These are phyloP conservation scores for Xylaria bambusicola DNA, from an alignment of 495 filamentous ascomycete species.

Conservation along the genomic window DNA sequence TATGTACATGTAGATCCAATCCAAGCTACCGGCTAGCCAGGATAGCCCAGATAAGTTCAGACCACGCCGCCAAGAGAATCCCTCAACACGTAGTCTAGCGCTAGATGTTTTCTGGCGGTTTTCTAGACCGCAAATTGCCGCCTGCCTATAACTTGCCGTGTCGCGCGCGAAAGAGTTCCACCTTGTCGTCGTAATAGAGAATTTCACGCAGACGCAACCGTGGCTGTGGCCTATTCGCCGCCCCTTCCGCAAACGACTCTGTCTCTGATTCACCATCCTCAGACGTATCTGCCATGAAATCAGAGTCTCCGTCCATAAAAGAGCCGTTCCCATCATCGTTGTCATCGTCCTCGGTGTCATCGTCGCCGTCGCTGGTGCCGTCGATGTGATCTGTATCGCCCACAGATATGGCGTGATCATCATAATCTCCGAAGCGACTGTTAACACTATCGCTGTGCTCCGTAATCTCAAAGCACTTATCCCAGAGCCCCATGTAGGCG, in stretches of 20 bases:
- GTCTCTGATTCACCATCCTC: slow-evolving; percentile 62
- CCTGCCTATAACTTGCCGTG: slow-evolving; percentile 64
- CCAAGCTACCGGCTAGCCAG: slow-evolving; percentile 4
- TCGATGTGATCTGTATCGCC: slow-evolving; percentile 49
- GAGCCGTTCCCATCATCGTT: slow-evolving; percentile 37
- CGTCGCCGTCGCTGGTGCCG: slow-evolving; percentile 47
- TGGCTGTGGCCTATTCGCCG: slow-evolving; percentile 47
- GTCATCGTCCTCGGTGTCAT: slow-evolving; percentile 51
- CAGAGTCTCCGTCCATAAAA: slow-evolving; percentile 24
- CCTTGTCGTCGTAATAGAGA: slow-evolving; percentile 86
- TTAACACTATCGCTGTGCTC: slow-evolving; percentile 53
- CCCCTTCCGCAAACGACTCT: slow-evolving; percentile 49
- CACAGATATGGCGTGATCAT: slow-evolving; percentile 36
- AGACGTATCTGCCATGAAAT: slow-evolving; percentile 44
- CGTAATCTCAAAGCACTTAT: slow-evolving; percentile 87
- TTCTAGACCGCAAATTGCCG: neutral
- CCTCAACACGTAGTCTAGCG: slow-evolving; percentile 16
- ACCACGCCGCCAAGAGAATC: slow-evolving; percentile 15
- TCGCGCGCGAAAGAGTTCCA: slow-evolving; percentile 79
- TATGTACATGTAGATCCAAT: no score
- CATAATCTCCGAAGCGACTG: slow-evolving; percentile 33
- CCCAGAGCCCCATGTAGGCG: slow-evolving; percentile 77
- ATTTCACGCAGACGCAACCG: slow-evolving; percentile 77
- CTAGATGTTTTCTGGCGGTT: neutral
- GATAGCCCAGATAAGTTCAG: slow-evolving; percentile 9